These are phyloP conservation scores for Amphirosellinia nigrospora DNA, from an alignment of 495 filamentous ascomycete genomes.

Conservation along the genomic window DNA sequence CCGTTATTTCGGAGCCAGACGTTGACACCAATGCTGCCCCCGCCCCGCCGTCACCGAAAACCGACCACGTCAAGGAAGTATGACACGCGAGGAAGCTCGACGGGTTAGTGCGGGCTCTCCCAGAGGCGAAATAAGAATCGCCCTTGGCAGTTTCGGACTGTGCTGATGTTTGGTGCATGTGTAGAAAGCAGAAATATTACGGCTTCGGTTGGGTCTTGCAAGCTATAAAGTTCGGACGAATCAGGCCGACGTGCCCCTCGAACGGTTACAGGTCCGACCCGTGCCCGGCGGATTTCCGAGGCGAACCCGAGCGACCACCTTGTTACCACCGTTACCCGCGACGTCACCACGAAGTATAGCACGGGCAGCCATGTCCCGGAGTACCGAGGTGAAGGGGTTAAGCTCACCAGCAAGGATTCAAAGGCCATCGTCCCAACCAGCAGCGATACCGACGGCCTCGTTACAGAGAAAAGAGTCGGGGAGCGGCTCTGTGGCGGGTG, in stretches of 20 bases:
- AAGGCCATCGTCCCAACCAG: background rate
- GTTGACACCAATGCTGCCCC: conserved; percentile 24
- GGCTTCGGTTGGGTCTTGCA: conserved; percentile 57
- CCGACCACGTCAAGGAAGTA: conserved; percentile 25
- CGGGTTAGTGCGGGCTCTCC: conserved; percentile 38
- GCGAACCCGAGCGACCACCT: conserved; percentile 11
- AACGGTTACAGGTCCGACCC: conserved; percentile 42
- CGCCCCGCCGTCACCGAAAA: conserved; percentile 19
- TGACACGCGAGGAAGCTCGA: conserved; percentile 51
- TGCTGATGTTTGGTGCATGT: conserved; percentile 24
- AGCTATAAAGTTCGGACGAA: conserved; percentile 61
- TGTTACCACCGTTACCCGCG: conserved; percentile 9
- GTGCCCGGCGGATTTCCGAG: conserved; percentile 20
- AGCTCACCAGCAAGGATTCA: conserved; percentile 4
- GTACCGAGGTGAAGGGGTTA: conserved; percentile 4
- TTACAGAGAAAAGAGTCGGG: background rate
- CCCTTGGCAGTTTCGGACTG: background rate
- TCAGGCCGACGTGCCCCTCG: conserved; percentile 57
- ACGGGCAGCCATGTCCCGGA: background rate
- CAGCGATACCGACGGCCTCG: background rate
- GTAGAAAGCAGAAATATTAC: conserved; percentile 57
- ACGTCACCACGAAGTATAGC: conserved; percentile 3
- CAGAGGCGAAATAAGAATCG: background rate
- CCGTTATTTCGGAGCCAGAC: conserved; percentile 49
- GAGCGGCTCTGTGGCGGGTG: background rate